Conservation (phyloP, 2,329 filamentous ascomycete genomes). For the Elsinoe australis region DNA sequence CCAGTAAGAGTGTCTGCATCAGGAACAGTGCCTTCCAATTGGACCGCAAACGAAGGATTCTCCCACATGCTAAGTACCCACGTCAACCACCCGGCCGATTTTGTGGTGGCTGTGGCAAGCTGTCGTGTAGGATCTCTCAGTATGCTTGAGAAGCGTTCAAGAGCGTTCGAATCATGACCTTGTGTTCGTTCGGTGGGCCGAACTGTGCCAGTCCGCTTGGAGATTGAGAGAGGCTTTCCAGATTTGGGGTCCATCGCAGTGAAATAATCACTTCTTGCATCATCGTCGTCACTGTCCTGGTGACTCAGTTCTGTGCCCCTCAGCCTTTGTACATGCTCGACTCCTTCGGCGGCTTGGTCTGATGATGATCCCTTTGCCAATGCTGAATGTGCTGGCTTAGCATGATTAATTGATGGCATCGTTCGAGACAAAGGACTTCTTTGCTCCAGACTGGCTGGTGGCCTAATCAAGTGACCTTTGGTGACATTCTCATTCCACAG, state of each 20-base stretch:
- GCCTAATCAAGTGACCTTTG: too few relatives aligned
- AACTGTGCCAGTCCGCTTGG: slow-evolving; percentile 1
- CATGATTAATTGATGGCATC: too few relatives aligned
- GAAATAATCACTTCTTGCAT: slow-evolving; percentile 2
- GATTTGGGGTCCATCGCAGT: background rate
- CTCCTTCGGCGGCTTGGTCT: too few relatives aligned
- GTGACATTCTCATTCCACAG: too few relatives aligned
- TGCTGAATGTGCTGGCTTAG: background rate
- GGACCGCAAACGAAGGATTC: slow-evolving; percentile 64
- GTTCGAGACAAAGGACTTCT: too few relatives aligned
- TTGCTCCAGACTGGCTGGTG: too few relatives aligned
- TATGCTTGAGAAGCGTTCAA: too few relatives aligned
- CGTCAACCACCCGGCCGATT: slow-evolving; percentile 61
- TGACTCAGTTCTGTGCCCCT: background rate
- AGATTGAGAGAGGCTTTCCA: background rate
- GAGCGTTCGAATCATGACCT: too few relatives aligned
- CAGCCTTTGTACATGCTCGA: too few relatives aligned
- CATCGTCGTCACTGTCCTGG: background rate
- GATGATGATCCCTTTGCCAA: background rate
- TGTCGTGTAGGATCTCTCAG: too few relatives aligned
- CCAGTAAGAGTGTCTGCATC: background rate
- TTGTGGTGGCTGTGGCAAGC: too few relatives aligned
- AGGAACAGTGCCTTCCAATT: slow-evolving; percentile 30
- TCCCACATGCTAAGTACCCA: slow-evolving; percentile 59
- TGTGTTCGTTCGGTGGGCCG: background rate